A percentile compares a stretch with the other conserved stretches of the same genome.
These are phyloP conservation scores for Cystoisospora suis DNA, from an alignment of 169 alveolate genomes.

Conservation along the genomic window DNA sequence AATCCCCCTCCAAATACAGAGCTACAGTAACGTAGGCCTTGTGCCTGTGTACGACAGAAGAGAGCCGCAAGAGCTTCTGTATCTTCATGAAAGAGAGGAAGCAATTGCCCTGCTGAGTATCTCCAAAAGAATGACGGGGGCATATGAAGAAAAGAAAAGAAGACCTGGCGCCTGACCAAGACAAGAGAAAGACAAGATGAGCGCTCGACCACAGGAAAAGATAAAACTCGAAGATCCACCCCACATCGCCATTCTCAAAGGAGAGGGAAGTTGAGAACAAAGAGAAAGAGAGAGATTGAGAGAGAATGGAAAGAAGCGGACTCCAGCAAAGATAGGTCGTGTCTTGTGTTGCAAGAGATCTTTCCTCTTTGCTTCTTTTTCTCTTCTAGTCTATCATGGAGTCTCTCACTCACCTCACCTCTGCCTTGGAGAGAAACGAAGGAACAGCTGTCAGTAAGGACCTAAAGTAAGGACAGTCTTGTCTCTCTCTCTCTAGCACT, in stretches of 20 bases:
- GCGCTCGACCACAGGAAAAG: background rate
- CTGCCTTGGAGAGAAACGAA: no score
- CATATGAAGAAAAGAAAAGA: background rate
- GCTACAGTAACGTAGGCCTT: conserved; percentile 32
- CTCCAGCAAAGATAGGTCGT: no score
- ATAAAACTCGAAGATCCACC: background rate
- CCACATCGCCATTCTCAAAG: background rate
- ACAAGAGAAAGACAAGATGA: background rate
- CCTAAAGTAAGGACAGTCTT: no score
- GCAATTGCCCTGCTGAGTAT: conserved; percentile 14
- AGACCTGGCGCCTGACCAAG: conserved; percentile 22
- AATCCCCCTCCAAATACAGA: conserved; percentile 28
- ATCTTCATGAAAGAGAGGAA: conserved; percentile 11
- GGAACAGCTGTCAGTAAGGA: no score
- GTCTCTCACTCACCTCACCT: no score
- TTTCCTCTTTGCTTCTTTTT: background rate
- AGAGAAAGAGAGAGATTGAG: background rate
- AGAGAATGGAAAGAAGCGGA: no score
- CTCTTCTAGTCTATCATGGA: background rate
- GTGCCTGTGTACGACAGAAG: background rate
- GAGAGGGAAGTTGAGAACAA: background rate
- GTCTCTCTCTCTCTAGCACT: no score
- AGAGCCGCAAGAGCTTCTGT: conserved; percentile 30
- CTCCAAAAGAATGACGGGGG: conserved; percentile 21
- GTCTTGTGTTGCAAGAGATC: no score